Evolutionary conservation across 2,329 filamentous ascomycete species (phyloP).

Genomic region (Coniella vitis): DNA sequence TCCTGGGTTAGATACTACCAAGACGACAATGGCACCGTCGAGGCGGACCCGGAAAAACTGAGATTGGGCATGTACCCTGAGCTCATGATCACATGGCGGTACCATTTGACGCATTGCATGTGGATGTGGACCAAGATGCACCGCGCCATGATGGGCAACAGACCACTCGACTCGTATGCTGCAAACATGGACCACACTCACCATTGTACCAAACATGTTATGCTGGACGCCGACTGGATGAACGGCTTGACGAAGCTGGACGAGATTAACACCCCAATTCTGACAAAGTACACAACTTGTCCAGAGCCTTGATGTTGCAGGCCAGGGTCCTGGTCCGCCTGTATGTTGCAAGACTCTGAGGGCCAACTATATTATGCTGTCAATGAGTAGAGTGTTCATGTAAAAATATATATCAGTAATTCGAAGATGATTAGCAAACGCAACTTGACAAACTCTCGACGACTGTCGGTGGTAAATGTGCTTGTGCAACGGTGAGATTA

Average conservation of each 20-base stretch:
- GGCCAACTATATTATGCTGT: neutral
- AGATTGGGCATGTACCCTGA: neutral
- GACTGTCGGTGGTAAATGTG: no score
- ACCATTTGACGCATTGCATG: conserved; percentile 2
- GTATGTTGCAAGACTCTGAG: neutral
- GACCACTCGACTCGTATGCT: conserved; percentile 1
- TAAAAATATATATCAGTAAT: no score
- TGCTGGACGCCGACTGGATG: neutral
- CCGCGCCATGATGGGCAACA: neutral
- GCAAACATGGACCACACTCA: neutral
- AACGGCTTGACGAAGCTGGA: neutral
- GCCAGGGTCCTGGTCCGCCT: neutral
- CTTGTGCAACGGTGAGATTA: no score
- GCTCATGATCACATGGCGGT: neutral
- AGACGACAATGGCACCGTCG: neutral
- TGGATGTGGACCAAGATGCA: conserved; percentile 4
- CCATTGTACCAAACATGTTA: neutral
- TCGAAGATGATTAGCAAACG: no score
- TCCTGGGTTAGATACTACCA: neutral
- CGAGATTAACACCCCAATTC: neutral
- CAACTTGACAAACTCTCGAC: no score
- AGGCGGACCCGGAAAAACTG: neutral
- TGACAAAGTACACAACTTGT: neutral
- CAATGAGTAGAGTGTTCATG: no score
- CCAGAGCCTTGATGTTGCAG: neutral